phyloP scores from a whole-genome alignment of 2,329 filamentous ascomycete genomes.

The Diaporthe humulicola region DNA sequence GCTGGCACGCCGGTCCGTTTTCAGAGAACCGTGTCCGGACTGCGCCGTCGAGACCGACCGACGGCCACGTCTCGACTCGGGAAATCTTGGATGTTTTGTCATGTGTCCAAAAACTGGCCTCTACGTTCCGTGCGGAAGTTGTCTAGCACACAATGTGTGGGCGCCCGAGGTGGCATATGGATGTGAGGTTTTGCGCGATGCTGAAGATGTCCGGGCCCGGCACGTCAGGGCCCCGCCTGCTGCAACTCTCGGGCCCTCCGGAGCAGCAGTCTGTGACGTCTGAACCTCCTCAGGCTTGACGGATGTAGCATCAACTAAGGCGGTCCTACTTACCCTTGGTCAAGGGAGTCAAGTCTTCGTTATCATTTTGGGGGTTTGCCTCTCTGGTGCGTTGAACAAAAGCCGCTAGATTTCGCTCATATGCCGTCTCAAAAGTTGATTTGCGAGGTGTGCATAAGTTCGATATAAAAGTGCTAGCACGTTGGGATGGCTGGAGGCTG shows the following conservation, averaged over 20 bases:
- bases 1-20: constrained; percentile 7
- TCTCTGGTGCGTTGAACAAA: neutral
- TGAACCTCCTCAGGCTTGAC: neutral
- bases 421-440: neutral
- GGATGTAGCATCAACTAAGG: neutral
- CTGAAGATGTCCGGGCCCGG: neutral
- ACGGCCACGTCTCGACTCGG: neutral
- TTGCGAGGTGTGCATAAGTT: neutral
- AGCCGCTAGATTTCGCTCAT: neutral
- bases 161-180: neutral
- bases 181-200: neutral
- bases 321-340: too few relatives aligned
- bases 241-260: neutral
- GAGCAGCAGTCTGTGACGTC: neutral
- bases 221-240: neutral
- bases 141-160: neutral
- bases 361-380: neutral
- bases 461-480: neutral
- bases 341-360: neutral
- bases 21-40: neutral
- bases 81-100: neutral
- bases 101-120: neutral
- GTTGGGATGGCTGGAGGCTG: neutral
- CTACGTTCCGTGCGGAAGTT: neutral
- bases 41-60: neutral